These are phyloP conservation scores for Aphanomyces cochlioides DNA, from an alignment of 352 stramenopile genomes.

Conservation along the genomic window DNA sequence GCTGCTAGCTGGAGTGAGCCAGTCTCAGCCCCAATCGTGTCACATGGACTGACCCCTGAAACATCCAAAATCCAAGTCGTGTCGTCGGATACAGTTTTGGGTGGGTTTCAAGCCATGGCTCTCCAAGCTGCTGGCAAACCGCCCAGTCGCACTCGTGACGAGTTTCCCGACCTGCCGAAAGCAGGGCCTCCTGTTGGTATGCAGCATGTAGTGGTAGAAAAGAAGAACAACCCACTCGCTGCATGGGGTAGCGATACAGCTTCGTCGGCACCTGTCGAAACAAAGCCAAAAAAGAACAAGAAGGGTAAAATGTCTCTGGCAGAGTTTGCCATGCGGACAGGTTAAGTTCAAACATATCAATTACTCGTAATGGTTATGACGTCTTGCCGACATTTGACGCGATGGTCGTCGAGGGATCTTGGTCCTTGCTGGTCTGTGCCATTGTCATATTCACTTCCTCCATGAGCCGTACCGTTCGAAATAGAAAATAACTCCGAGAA, in stretches of 20 bases:
- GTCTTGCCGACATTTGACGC: not conserved
- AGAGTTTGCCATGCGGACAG: slow-evolving; percentile 79
- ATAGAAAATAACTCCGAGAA: not conserved
- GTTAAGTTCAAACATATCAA: slow-evolving; percentile 36
- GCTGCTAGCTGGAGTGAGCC: slow-evolving; percentile 50
- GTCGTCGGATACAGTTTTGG: slow-evolving; percentile 50
- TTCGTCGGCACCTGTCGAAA: slow-evolving; percentile 33
- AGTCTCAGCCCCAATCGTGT: slow-evolving; percentile 25
- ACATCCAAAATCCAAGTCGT: slow-evolving; percentile 66
- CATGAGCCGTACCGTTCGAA: slow-evolving; percentile 18
- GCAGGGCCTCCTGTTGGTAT: slow-evolving; percentile 53
- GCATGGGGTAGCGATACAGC: slow-evolving; percentile 12
- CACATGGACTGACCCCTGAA: slow-evolving; percentile 15
- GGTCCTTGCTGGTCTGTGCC: not conserved
- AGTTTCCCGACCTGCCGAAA: slow-evolving; percentile 73
- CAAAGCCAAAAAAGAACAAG: slow-evolving; percentile 65
- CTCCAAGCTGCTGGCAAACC: slow-evolving; percentile 34
- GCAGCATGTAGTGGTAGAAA: slow-evolving; percentile 42
- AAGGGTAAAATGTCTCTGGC: slow-evolving; percentile 79
- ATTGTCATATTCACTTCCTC: not conserved
- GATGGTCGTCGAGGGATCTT: not conserved
- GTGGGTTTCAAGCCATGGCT: slow-evolving; percentile 35
- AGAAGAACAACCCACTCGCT: not conserved
- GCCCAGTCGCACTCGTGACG: slow-evolving; percentile 49
- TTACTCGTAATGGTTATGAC: not conserved